These are phyloP conservation scores for Neostapfia colusana DNA, from an alignment of 176 grass and related monocot species.

Conservation along the genomic window DNA sequence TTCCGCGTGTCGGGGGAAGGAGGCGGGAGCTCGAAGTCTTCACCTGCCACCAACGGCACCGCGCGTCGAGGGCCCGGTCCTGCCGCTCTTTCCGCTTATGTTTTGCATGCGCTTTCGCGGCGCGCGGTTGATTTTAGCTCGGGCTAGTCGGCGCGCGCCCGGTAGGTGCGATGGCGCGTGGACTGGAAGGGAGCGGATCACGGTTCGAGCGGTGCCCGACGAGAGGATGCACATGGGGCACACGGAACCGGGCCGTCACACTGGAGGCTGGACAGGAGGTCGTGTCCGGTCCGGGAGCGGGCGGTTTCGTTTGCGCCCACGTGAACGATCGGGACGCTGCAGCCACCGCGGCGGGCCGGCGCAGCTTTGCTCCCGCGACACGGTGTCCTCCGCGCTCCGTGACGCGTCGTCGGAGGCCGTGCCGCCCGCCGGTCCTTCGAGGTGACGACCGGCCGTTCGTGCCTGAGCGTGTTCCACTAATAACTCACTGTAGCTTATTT, in stretches of 20 bases:
- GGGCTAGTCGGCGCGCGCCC: slow-evolving; percentile 20
- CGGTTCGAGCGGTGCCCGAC: background rate
- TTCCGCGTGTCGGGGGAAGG: slow-evolving; percentile 25
- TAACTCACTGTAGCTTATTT: too few species aligned
- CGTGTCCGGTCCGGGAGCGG: background rate
- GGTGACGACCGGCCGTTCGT: too few species aligned
- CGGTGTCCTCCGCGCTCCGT: too few species aligned
- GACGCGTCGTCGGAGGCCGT: too few species aligned
- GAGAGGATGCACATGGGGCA: background rate
- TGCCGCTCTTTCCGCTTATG: background rate
- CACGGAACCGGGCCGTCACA: background rate
- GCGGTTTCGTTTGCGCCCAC: background rate
- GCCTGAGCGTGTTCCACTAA: too few species aligned
- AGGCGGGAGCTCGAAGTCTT: slow-evolving; percentile 41
- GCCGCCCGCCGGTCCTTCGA: too few species aligned
- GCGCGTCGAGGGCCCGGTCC: background rate
- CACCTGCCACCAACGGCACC: slow-evolving; percentile 45
- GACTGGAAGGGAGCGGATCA: background rate
- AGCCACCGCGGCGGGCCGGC: background rate
- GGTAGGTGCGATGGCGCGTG: slow-evolving; percentile 40
- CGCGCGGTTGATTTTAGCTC: slow-evolving; percentile 19
- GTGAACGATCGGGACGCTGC: background rate
- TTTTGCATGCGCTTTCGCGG: slow-evolving; percentile 11
- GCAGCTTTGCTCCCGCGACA: too few species aligned
- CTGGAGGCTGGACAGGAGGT: background rate